These are phyloP conservation scores for Rhododendron kiyosumense DNA, from an alignment of 148 eudicot genomes.

Conservation along the genomic window DNA sequence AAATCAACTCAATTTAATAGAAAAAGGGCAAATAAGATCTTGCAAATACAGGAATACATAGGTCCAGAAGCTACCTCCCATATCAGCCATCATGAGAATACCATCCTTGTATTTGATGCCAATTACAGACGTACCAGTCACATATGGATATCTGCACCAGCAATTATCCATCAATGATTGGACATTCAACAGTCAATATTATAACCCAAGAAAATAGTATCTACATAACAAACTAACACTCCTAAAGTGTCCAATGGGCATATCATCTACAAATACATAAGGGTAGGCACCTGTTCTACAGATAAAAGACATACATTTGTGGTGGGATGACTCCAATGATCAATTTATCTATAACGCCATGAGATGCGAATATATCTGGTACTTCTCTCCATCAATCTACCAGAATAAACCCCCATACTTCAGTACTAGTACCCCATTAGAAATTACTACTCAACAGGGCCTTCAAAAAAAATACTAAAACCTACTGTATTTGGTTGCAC, in stretches of 20 bases:
- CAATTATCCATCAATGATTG: background rate
- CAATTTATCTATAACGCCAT: background rate
- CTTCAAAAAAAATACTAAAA: background rate
- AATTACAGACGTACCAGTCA: slow-evolving; percentile 84
- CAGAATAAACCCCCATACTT: background rate
- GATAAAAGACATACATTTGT: background rate
- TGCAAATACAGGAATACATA: background rate
- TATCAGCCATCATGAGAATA: slow-evolving; percentile 89
- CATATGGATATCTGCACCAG: slow-evolving; percentile 67
- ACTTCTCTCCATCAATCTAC: background rate
- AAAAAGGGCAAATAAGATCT: background rate
- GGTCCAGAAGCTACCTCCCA: slow-evolving; percentile 65
- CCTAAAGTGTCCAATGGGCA: background rate
- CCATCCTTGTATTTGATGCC: slow-evolving; percentile 97
- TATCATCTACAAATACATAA: background rate
- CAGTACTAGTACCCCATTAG: background rate
- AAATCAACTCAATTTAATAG: background rate
- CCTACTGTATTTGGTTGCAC: background rate
- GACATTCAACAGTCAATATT: background rate
- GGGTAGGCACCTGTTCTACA: background rate
- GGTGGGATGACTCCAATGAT: background rate
- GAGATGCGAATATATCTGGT: background rate
- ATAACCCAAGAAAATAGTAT: background rate
- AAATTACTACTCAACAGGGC: background rate
- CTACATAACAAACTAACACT: background rate